Percentiles rank a stretch among this genome's conserved stretches.
These are phyloP conservation scores for Hypoxylon sp. DNA, from an alignment of 2,329 filamentous ascomycete species.

Conservation along the genomic window DNA sequence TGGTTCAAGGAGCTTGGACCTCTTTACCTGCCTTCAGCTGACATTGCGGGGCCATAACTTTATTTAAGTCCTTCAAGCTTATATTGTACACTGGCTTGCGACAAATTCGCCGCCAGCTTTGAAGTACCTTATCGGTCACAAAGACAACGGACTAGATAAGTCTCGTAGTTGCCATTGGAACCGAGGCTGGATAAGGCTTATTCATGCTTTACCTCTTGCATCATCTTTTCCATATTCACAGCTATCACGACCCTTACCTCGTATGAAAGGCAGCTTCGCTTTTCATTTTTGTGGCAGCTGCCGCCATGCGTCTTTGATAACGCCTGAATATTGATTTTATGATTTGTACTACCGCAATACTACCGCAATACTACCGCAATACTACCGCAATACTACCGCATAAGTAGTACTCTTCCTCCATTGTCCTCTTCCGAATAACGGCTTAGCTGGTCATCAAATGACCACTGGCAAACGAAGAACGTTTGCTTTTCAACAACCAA, in stretches of 20 bases:
- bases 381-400: neutral
- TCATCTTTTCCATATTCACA: constrained; percentile 28
- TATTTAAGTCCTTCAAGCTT: constrained; percentile 2
- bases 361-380: too few species aligned
- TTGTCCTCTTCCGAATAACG: constrained; percentile 10
- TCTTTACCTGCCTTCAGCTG: constrained; percentile 24
- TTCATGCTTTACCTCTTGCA: constrained; percentile 30
- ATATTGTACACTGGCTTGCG: constrained; percentile 5
- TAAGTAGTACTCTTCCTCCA: neutral
- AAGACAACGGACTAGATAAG: constrained; percentile 16
- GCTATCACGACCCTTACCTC: constrained; percentile 8
- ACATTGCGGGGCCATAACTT: constrained; percentile 30
- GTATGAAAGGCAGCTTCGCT: constrained; percentile 11
- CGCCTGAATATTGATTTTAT: neutral
- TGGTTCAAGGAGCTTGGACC: constrained; percentile 24
- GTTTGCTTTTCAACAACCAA: constrained; percentile 9
- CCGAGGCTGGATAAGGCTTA: constrained; percentile 27
- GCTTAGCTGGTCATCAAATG: constrained; percentile 16
- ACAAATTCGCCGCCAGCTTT: constrained; percentile 4
- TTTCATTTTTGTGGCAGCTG: constrained; percentile 8
- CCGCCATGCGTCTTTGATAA: neutral
- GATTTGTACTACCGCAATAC: neutral
- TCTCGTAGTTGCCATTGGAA: constrained; percentile 11
- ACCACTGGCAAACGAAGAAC: constrained; percentile 11
- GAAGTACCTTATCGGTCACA: constrained; percentile 15